These are phyloP conservation scores for Daldinia eschscholtzii DNA, from an alignment of 2,329 filamentous ascomycete species.

Conservation along the genomic window DNA sequence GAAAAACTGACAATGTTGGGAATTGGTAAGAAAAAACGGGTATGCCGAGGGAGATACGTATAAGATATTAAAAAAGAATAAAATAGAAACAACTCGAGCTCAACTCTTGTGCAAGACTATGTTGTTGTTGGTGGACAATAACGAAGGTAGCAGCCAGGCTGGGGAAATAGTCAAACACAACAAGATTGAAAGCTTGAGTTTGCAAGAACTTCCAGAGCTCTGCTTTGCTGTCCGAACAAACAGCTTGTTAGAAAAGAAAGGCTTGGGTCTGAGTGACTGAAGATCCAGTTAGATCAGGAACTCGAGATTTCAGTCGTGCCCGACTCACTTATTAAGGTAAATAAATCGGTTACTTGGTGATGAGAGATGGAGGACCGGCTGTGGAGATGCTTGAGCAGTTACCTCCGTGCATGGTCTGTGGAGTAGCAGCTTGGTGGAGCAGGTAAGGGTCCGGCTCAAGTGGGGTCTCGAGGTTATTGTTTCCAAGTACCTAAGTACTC, in stretches of 20 bases:
- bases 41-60: not conserved
- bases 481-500: constrained; percentile 13
- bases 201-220: constrained; percentile 64
- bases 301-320: constrained; percentile 25
- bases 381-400: constrained; percentile 37
- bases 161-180: constrained; percentile 32
- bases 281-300: constrained; percentile 44
- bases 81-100: constrained; percentile 30
- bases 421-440: constrained; percentile 47
- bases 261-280: constrained; percentile 51
- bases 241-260: constrained; percentile 46
- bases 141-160: constrained; percentile 41
- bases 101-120: constrained; percentile 28
- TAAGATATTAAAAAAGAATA: constrained; percentile 35
- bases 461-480: constrained; percentile 10
- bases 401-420: constrained; percentile 40
- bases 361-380: constrained; percentile 39
- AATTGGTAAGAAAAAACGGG: not conserved
- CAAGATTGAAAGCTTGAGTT: constrained; percentile 39
- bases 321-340: constrained; percentile 40
- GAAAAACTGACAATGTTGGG: constrained; percentile 16
- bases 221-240: constrained; percentile 51
- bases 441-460: constrained; percentile 22
- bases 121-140: constrained; percentile 23
- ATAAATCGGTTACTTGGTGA: constrained; percentile 23